These are phyloP conservation scores for Friedmanniomyces simplex DNA, from an alignment of 495 filamentous ascomycete species.

Conservation along the genomic window DNA sequence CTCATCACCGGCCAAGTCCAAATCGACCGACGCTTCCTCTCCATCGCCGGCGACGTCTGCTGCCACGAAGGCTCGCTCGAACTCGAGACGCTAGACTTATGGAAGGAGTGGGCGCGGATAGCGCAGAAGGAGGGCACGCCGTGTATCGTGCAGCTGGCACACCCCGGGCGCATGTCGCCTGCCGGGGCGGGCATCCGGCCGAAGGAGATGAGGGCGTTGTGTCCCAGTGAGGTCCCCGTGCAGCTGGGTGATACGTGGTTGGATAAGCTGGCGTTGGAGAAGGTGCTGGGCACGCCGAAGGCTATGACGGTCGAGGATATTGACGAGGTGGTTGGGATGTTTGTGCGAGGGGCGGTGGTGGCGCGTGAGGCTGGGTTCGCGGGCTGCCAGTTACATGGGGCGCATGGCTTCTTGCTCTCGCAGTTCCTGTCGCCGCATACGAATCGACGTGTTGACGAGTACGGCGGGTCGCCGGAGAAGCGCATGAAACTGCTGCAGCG, in stretches of 20 bases:
- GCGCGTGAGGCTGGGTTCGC: constrained; percentile 12
- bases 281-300: constrained; percentile 9
- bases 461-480: constrained; percentile 11
- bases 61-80: constrained; percentile 14
- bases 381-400: constrained; percentile 15
- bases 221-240: constrained; percentile 20
- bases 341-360: constrained; percentile 5
- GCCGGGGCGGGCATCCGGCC: constrained; percentile 18
- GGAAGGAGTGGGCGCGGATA: constrained; percentile 21
- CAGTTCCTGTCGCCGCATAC: constrained; percentile 16
- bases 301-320: constrained; percentile 18
- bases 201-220: constrained; percentile 15
- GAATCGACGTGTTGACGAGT: constrained; percentile 15
- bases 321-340: constrained; percentile 10
- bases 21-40: constrained; percentile 17
- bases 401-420: constrained; percentile 15
- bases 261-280: constrained; percentile 17
- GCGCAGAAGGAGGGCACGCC: constrained; percentile 18
- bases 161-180: constrained; percentile 22
- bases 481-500: constrained; percentile 13
- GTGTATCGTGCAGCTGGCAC: constrained; percentile 24
- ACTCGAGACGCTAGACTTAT: constrained; percentile 7
- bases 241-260: constrained; percentile 24
- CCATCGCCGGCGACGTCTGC: constrained; percentile 20
- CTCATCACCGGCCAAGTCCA: constrained; percentile 21